These are phyloP conservation scores for Clausena lansium DNA, from an alignment of 345 rosid species.

Conservation along the genomic window DNA sequence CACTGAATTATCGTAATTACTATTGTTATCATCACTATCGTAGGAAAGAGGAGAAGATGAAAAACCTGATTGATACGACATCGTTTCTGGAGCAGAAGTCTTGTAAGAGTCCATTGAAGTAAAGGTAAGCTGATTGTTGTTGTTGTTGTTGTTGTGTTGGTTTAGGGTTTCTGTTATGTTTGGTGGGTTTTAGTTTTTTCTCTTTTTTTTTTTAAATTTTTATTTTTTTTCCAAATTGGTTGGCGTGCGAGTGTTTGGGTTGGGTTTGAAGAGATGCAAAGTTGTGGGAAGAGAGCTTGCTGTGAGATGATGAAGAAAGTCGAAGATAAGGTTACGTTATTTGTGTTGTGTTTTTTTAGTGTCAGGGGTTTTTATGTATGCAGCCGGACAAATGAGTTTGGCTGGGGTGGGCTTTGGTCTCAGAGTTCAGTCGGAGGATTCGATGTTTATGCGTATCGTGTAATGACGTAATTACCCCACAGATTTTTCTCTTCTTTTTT, in stretches of 20 bases:
- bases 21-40: constrained; percentile 6
- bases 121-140: not conserved
- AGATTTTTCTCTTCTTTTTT: no score
- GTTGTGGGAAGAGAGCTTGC: not conserved
- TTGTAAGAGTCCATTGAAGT: constrained; percentile 47
- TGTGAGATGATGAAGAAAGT: no score
- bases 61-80: constrained; percentile 51
- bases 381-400: no score
- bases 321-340: no score
- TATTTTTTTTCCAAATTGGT: not conserved
- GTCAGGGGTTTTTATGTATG: no score
- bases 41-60: constrained; percentile 13
- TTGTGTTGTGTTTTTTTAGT: no score
- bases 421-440: no score
- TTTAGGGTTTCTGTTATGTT: constrained; percentile 7
- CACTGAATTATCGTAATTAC: constrained; percentile 25
- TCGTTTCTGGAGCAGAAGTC: constrained; percentile 30
- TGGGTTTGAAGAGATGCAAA: constrained; percentile 10
- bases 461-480: no score
- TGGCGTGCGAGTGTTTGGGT: constrained; percentile 2
- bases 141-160: not conserved
- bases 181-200: constrained; percentile 8
- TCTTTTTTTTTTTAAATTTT: no score
- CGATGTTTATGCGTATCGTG: no score
- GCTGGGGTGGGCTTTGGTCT: no score